Evolutionary conservation across 768 basidiomycete genomes (phyloP).

Genomic region (Lepiota brunneoincarnata): DNA sequence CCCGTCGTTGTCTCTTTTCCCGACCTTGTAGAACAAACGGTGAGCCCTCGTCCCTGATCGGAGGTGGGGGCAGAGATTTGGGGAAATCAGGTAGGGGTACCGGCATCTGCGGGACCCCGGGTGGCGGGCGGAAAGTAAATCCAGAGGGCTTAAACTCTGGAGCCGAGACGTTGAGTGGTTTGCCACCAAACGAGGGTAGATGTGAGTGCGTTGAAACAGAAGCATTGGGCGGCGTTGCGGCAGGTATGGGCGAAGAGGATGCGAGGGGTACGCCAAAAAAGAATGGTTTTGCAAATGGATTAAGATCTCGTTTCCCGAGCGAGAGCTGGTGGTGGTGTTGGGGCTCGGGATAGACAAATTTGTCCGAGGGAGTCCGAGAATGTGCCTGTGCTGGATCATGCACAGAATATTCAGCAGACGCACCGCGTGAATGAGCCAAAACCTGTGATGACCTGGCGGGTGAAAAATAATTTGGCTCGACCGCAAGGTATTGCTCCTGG

Average conservation of each 20-base stretch:
- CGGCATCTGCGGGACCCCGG: slow-evolving; percentile 61
- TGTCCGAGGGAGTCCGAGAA: slow-evolving; percentile 51
- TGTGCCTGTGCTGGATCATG: slow-evolving; percentile 66
- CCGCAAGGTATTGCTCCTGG: slow-evolving; percentile 9
- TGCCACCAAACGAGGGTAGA: slow-evolving; percentile 47
- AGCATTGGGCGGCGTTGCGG: slow-evolving; percentile 24
- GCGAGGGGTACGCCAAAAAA: slow-evolving; percentile 58
- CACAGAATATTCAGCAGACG: slow-evolving; percentile 57
- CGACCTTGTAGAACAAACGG: slow-evolving; percentile 63
- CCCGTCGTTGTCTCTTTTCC: slow-evolving; percentile 73
- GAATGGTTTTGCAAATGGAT: slow-evolving; percentile 83
- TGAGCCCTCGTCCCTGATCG: slow-evolving; percentile 30
- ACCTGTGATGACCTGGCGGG: slow-evolving; percentile 33
- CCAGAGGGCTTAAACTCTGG: slow-evolving; percentile 76
- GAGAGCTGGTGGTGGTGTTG: slow-evolving; percentile 20
- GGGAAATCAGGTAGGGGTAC: slow-evolving; percentile 21
- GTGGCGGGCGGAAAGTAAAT: slow-evolving; percentile 76
- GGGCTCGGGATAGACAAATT: slow-evolving; percentile 20
- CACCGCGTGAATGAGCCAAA: slow-evolving; percentile 62
- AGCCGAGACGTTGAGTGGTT: slow-evolving; percentile 76
- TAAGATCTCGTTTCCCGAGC: slow-evolving; percentile 42
- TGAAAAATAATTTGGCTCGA: slow-evolving; percentile 9
- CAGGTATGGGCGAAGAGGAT: slow-evolving; percentile 17
- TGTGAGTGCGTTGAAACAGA: slow-evolving; percentile 36
- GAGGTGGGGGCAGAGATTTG: slow-evolving; percentile 25